phyloP scores from a whole-genome alignment of 2,329 filamentous ascomycete species.

The Grosmannia penicillata region DNA sequence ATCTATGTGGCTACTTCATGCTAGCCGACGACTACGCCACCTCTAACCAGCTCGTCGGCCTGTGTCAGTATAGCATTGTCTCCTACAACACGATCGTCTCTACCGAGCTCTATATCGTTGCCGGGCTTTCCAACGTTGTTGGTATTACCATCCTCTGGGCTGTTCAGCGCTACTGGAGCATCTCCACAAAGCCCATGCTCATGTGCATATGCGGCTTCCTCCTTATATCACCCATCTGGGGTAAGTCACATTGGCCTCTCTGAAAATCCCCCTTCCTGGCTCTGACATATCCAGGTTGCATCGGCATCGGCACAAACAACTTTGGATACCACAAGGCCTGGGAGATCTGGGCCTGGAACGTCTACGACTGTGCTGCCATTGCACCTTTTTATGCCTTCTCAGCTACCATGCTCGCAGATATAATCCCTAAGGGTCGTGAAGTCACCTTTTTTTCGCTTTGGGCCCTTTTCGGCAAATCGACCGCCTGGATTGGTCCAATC shows the following conservation, averaged over 20 bases:
- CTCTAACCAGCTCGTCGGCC: conserved; percentile 1
- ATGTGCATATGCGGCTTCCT: conserved; percentile 1
- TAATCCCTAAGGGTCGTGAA: conserved; percentile 1
- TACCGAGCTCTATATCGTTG: conserved; percentile 2
- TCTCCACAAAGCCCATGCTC: conserved; percentile 1
- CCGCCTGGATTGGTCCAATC: conserved; percentile 1
- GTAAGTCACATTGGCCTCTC: not conserved
- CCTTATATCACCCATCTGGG: not conserved
- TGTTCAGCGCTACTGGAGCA: conserved; percentile 1
- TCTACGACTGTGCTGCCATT: conserved; percentile 1
- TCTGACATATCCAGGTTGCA: not conserved
- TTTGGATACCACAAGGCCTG: conserved; percentile 2
- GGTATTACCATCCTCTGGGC: conserved; percentile 1
- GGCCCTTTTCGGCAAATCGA: conserved; percentile 1
- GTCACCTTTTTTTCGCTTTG: conserved; percentile 1
- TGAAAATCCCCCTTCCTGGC: not conserved
- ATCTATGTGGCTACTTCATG: not conserved
- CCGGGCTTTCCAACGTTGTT: not conserved
- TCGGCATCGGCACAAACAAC: conserved; percentile 2
- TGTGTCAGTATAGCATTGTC: not conserved
- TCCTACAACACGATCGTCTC: conserved; percentile 1
- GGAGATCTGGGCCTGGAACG: conserved; percentile 2
- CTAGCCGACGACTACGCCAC: conserved; percentile 1
- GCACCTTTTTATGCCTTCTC: conserved; percentile 1
- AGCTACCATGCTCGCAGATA: conserved; percentile 1